Base-by-base conservation (phyloP, 768 basidiomycete species). In the Hericium erinaceus region DNA sequence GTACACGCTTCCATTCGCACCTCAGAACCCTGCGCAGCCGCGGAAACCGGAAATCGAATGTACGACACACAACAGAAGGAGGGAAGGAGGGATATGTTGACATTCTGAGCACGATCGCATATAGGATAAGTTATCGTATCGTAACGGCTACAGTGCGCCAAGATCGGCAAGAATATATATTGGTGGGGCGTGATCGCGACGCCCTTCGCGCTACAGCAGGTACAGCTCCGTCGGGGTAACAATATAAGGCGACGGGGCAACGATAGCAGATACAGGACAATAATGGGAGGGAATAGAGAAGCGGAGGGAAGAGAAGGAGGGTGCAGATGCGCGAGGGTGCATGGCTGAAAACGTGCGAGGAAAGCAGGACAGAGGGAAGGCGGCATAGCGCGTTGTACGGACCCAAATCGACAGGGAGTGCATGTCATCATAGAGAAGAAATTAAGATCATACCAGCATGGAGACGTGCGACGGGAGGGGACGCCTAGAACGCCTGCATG, bases 121-220 rank as follows among this genome's bases (percentile, higher is more conserved):
- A 33, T 41, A 41, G 18, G 15, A 41, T 41, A 41, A 41, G 40
- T 41, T 41, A 41, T 46, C 13, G 15, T 33, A 33, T 33, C 28
- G 20, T 46, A 50, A 55, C 40, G 40, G 54, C 54, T 58, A 58
- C 51, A 50, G n/a, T 24, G 28, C 44, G 15, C 28, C 49, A 24
- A n/a, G 28, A 8, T 7, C 28, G 49, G 49, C 49, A 53, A 55
- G 49, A 53, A 59, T 59, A 56, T 56, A 59, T 58, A 70, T 75
- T 75, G 61, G 62, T 65, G 76, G 75, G 75, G 70, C 76, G 75
- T 74, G 65, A 65, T 39, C 56, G 76, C 76, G 76, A 77, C 77
- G 76, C 77, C 76, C 76, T 77, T 77, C 77, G 76, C 75, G 66
- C 60, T 49, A 52, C 56, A 54, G 56, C 57, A 50, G 56, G 59